Evolutionary conservation across 768 basidiomycete genomes (phyloP).

Genomic region (Mycena sanguinolenta): DNA sequence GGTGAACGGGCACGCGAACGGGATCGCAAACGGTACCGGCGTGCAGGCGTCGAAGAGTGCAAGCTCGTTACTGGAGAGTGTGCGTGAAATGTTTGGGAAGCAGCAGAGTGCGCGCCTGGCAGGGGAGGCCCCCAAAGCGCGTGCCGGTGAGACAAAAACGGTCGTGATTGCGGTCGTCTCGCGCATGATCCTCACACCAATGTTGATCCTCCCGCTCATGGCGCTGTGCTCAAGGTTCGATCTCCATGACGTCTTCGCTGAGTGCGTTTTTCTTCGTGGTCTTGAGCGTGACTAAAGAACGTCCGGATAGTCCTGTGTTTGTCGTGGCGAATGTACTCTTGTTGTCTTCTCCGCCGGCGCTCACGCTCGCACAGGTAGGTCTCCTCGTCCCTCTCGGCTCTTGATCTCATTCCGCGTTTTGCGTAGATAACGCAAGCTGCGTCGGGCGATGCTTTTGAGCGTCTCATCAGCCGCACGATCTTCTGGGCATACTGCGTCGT

Average conservation of each 20-base stretch:
- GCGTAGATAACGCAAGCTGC: constrained; percentile 85
- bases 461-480: constrained; percentile 83
- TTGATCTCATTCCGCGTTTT: neutral
- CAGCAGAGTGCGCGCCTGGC: constrained; percentile 27
- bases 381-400: constrained; percentile 11
- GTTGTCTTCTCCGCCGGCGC: constrained; percentile 85
- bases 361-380: constrained; percentile 67
- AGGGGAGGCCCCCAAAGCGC: constrained; percentile 26
- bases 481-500: constrained; percentile 93
- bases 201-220: constrained; percentile 83
- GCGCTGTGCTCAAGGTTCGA: constrained; percentile 70
- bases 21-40: neutral
- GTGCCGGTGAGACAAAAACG: constrained; percentile 83
- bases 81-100: constrained; percentile 59
- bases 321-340: constrained; percentile 88
- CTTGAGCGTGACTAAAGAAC: constrained; percentile 24
- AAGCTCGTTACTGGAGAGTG: constrained; percentile 45
- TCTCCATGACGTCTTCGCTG: constrained; percentile 75
- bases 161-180: constrained; percentile 86
- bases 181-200: constrained; percentile 89
- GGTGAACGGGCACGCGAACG: constrained; percentile 5
- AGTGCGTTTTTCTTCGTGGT: constrained; percentile 66
- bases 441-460: constrained; percentile 89
- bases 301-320: constrained; percentile 78
- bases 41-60: neutral